phyloP scores from a whole-genome alignment of 23 red algal genomes.

The Pyropia yezoensis region DNA sequence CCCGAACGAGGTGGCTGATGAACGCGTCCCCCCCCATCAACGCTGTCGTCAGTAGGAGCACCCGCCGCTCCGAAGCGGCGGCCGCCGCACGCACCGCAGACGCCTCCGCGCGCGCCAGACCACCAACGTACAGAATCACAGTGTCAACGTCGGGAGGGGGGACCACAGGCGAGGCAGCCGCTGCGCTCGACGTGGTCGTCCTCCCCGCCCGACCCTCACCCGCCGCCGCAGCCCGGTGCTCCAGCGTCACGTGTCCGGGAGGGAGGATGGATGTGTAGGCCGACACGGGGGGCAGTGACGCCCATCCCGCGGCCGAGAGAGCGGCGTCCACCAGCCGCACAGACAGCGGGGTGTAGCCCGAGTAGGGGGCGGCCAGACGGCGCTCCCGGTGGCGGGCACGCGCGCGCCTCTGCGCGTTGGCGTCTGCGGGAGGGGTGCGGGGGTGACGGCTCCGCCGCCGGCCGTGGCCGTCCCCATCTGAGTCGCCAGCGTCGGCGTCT shows the following conservation, averaged over 20 bases:
- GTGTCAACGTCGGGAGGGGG: neutral
- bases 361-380: conserved; percentile 26
- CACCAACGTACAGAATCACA: conserved; percentile 46
- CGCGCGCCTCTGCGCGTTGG: too few species aligned
- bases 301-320: conserved; percentile 32
- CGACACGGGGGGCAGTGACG: conserved; percentile 26
- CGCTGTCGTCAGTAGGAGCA: conserved; percentile 49
- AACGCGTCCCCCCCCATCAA: conserved; percentile 51
- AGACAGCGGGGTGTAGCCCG: conserved; percentile 51
- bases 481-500: neutral
- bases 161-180: neutral
- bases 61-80: conserved; percentile 15
- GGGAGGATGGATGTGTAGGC: conserved; percentile 41
- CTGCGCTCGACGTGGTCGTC: conserved; percentile 6
- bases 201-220: neutral
- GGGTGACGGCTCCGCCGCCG: too few species aligned
- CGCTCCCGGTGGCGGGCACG: too few species aligned
- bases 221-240: conserved; percentile 12
- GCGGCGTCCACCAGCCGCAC: conserved; percentile 50
- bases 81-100: conserved; percentile 33
- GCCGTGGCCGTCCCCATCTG: conserved; percentile 9
- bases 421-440: too few species aligned
- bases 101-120: conserved; percentile 44
- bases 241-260: conserved; percentile 34
- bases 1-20: too few species aligned